Evolutionary conservation across 345 rosid genomes (phyloP), one percentile per base, ranked within the genome.

Genomic region (Theobroma cacao): DNA sequence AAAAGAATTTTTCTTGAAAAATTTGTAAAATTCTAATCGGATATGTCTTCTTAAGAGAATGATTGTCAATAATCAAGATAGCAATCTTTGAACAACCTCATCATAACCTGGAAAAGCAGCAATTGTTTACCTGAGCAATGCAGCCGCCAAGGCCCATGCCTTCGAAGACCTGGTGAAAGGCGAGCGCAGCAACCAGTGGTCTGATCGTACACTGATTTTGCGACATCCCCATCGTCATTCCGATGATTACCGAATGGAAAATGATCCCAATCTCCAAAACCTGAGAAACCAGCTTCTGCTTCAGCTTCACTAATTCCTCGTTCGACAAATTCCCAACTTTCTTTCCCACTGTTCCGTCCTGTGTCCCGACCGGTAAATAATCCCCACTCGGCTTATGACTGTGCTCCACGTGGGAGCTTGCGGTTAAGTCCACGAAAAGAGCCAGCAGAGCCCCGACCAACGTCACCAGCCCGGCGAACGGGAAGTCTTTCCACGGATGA

Each of bases 91-190:
- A 3, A 1, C 61, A 13, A 56, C 31, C 14, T 4, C 14, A 56
- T 24, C 61, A 2, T n/a, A n/a, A n/a, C 59, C 5, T 0, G n/a
- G 11, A 53, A 53, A n/a, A n/a, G 11, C 61, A 14, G 15, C 31
- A 56, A 56, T 6, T 24, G 5, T 2, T 41, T 83, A 95, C 99
- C 98, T 93, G 99, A 69, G 97, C 99, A 61, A 95, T 93, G 92
- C 99, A 95, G 72, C 99, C 99, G 58, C 99, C 99, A 45, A 95
- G 99, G 5, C 97, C 99, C 87, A 95, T 89, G 34, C 98, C 99
- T 79, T 95, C 98, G 22, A 95, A 95, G 79, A 93, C 89, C 86
- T 95, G 98, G 68, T 95, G 99, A 79, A 95, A 95, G 4, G 97
- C 90, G 28, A 95, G 93, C 0, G 99, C 97, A 43, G 90, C 95